These are phyloP conservation scores for Hibiscus tridactylites DNA, from an alignment of 345 rosid genomes.

Conservation along the genomic window DNA sequence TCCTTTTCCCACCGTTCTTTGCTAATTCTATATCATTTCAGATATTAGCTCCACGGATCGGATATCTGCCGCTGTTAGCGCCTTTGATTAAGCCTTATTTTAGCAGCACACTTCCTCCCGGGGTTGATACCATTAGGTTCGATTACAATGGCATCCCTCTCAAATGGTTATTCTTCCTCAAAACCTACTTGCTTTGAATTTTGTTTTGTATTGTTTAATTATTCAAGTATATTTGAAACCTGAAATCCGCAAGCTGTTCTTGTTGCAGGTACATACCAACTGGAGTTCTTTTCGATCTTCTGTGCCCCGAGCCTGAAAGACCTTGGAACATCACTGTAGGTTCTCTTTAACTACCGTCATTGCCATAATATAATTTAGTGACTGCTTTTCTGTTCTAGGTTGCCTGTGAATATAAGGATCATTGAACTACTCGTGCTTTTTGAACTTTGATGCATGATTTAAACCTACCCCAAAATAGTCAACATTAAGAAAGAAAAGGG, in stretches of 20 bases:
- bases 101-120: slow-evolving; percentile 79
- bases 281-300: slow-evolving; percentile 88
- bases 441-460: neutral
- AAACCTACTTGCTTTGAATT: neutral
- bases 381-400: neutral
- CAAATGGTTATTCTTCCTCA: slow-evolving; percentile 40
- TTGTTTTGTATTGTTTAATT: neutral
- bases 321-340: slow-evolving; percentile 93
- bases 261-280: slow-evolving; percentile 75
- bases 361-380: neutral
- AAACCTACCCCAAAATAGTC: neutral
- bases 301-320: slow-evolving; percentile 76
- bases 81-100: slow-evolving; percentile 68
- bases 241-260: neutral
- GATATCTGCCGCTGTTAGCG: slow-evolving; percentile 70
- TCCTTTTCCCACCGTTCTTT: no score
- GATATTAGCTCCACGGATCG: slow-evolving; percentile 75
- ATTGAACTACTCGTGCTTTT: neutral
- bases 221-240: neutral
- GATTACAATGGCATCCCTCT: slow-evolving; percentile 86
- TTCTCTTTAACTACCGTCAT: neutral
- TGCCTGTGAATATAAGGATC: neutral
- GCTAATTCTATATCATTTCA: slow-evolving; percentile 11
- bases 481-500: neutral
- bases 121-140: slow-evolving; percentile 78